A percentile compares a stretch with the other conserved stretches of the same genome.
phyloP scores from a whole-genome alignment of 2,329 filamentous ascomycete species.

The Penicillium nordicum region DNA sequence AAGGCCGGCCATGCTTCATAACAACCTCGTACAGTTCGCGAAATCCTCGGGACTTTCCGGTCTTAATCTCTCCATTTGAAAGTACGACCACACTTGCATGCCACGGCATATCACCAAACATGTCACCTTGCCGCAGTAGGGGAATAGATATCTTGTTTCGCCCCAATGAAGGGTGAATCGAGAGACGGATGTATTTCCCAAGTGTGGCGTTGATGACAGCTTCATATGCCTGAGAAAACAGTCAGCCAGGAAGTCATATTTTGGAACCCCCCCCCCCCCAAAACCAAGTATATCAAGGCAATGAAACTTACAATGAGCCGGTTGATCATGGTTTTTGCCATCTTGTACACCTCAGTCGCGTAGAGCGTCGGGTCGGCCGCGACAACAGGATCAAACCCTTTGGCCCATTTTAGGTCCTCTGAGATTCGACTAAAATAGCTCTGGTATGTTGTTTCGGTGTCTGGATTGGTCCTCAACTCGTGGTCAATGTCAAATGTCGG shows the following conservation, averaged over 20 bases:
- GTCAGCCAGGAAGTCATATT: background rate
- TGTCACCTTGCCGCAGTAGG: slow-evolving; percentile 1
- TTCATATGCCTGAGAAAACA: slow-evolving; percentile 1
- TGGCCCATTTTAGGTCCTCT: slow-evolving; percentile 9
- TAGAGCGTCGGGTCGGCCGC: slow-evolving; percentile 1
- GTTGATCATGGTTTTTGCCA: slow-evolving; percentile 8
- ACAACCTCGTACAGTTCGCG: slow-evolving; percentile 6
- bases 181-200: slow-evolving; percentile 6
- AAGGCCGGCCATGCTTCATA: slow-evolving; percentile 1
- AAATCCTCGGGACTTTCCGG: slow-evolving; percentile 1
- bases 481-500: slow-evolving; percentile 1
- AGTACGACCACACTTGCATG: slow-evolving; percentile 6
- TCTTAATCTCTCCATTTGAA: slow-evolving; percentile 2
- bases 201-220: slow-evolving; percentile 1
- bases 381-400: slow-evolving; percentile 2
- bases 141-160: slow-evolving; percentile 8
- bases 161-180: slow-evolving; percentile 7
- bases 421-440: slow-evolving; percentile 8
- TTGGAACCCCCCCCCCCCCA: too few species aligned
- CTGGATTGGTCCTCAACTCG: slow-evolving; percentile 5
- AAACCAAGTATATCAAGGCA: background rate
- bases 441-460: slow-evolving; percentile 4
- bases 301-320: slow-evolving; percentile 1
- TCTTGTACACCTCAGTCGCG: background rate
- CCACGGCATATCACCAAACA: slow-evolving; percentile 9